Evolutionary conservation across 1,284 basidiomycete species (phyloP), one percentile per base, ranked within the genome.

Genomic region (Leccinum fuscescens): DNA sequence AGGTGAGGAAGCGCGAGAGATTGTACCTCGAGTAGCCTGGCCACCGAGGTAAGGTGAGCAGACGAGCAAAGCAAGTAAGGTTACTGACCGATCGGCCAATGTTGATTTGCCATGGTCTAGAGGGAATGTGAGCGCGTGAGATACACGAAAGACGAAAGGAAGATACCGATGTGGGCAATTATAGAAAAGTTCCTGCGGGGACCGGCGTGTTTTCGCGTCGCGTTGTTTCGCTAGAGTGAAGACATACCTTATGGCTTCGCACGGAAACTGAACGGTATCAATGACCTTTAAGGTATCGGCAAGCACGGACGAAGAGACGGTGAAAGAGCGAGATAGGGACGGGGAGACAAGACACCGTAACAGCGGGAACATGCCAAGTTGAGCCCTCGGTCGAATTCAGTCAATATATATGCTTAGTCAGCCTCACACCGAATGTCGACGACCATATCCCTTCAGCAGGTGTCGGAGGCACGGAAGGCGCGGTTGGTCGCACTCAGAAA

Each of bases 71-170:
- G 33, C 39, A 53, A 56, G 51, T 5, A 60, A 59, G 27, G 9
- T 20, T 42, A 77, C 84, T 61, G 68, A 87, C 84, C 92, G 81
- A 72, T 97, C 95, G 3, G 94, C 93, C 56, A 98, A 80, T 2
- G 95, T 97, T 7, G 90, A 93, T 80, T 97, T 96, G 52, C 94
- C 94, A 76, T 96, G 94, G 75, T 94, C 90, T 88, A 56, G 17
- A 54, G 33, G 31, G 39, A 33, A 33, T 55, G 44, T 68, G 54
- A 72, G 66, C 3, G 39, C 20, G 17, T 8, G 44, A 17, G 60
- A 58, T 44, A 42, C 27, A n/a, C 2, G 33, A 6, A 46, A 2
- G 49, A 54, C 3, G 57, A 57, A 49, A 12, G 17, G 31, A 11
- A 35, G 49, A 58, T 69, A 89, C 90, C 93, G 66, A 96, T 96